Evolutionary conservation across 1,284 basidiomycete genomes (phyloP).

Genomic region (Termitomyces sp.): DNA sequence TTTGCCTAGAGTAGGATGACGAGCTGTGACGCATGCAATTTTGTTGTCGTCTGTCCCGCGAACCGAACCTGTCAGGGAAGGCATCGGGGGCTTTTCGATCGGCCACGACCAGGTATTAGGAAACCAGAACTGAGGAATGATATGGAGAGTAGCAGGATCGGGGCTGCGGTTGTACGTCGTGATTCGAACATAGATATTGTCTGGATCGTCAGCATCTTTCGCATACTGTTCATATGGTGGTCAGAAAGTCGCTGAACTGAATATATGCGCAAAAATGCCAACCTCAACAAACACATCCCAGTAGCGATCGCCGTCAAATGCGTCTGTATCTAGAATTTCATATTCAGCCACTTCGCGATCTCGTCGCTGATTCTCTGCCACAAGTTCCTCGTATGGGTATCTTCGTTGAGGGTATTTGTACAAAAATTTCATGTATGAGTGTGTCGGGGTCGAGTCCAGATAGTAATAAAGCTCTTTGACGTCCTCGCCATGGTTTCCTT

Average conservation of each 20-base stretch:
- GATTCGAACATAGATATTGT: conserved; percentile 89
- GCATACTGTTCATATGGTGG: conserved; percentile 70
- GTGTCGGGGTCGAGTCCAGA: conserved; percentile 95
- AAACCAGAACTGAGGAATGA: conserved; percentile 96
- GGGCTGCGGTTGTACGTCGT: conserved; percentile 96
- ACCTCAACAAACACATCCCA: conserved; percentile 98
- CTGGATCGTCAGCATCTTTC: conserved; percentile 90
- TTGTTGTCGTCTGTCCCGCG: conserved; percentile 38
- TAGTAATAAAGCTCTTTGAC: conserved; percentile 99
- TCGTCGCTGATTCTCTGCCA: conserved; percentile 79
- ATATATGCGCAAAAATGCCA: conserved; percentile 24
- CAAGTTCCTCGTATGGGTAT: conserved; percentile 92
- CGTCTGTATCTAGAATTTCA: conserved; percentile 90
- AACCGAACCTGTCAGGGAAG: conserved; percentile 57
- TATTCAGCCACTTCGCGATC: conserved; percentile 86
- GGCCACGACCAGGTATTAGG: conserved; percentile 98
- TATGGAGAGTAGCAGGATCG: conserved; percentile 90
- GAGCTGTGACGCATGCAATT: conserved; percentile 64
- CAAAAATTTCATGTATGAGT: conserved; percentile 99
- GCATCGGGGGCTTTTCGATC: conserved; percentile 75
- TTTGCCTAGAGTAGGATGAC: conserved; percentile 71
- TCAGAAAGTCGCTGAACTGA: conserved; percentile 9
- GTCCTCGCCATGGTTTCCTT: conserved; percentile 98
- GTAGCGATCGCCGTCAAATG: conserved; percentile 90
- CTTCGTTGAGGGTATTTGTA: conserved; percentile 95